A percentile compares a stretch with the other conserved stretches of the same genome.
Evolutionary conservation across 2,329 filamentous ascomycete species (phyloP).

Genomic region (Teratosphaeria epicoccoides): DNA sequence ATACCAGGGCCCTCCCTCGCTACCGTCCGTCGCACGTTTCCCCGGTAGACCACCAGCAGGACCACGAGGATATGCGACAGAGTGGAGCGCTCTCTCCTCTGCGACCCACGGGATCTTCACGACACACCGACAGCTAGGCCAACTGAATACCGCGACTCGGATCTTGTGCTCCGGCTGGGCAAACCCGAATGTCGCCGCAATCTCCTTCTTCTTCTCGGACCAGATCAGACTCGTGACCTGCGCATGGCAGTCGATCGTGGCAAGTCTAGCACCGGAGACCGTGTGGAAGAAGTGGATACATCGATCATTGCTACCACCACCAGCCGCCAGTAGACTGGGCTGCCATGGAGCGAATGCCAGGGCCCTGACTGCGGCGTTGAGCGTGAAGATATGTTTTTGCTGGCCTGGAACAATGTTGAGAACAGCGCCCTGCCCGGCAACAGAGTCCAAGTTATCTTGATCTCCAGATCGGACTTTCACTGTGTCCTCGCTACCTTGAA

Average conservation of each 20-base stretch:
- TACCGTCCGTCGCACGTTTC: neutral
- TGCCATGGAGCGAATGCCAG: constrained; percentile 97
- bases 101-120: constrained; percentile 76
- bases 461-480: constrained; percentile 11
- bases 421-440: constrained; percentile 21
- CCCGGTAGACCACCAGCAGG: constrained; percentile 31
- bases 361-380: constrained; percentile 86
- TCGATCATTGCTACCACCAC: constrained; percentile 86
- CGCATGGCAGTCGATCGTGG: constrained; percentile 82
- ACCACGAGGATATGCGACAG: constrained; percentile 70
- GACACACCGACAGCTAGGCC: constrained; percentile 82
- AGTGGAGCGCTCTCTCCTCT: constrained; percentile 70
- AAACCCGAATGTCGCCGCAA: constrained; percentile 89
- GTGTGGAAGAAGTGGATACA: constrained; percentile 95
- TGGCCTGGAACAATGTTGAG: constrained; percentile 32
- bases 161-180: constrained; percentile 80
- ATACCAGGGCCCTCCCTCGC: constrained; percentile 38
- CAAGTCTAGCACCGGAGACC: constrained; percentile 67
- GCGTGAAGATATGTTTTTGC: constrained; percentile 58
- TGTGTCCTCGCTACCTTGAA: constrained; percentile 3
- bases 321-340: constrained; percentile 73
- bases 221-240: constrained; percentile 91
- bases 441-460: neutral
- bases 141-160: constrained; percentile 84
- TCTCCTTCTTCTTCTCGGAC: constrained; percentile 62